Evolutionary conservation across 2,329 filamentous ascomycete genomes (phyloP).

Genomic region (Neofusicoccum laricinum): DNA sequence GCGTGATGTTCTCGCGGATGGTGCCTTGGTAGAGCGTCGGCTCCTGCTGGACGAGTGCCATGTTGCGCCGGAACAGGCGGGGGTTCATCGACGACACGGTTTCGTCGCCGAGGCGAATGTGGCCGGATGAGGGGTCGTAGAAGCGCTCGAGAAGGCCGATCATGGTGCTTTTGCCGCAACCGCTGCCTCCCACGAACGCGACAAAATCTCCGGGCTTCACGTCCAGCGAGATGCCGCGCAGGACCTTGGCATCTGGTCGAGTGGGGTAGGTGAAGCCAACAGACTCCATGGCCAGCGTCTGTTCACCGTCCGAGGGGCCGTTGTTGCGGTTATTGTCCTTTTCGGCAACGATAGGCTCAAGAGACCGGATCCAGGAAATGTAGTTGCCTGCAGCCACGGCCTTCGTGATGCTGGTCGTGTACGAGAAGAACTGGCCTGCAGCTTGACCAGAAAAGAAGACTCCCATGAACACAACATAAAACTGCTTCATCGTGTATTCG

Average conservation of each 20-base stretch:
- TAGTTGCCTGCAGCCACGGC: slow-evolving; percentile 72
- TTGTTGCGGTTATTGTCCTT: slow-evolving; percentile 30
- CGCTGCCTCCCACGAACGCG: slow-evolving; percentile 85
- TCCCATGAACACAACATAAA: slow-evolving; percentile 82
- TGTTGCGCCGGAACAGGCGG: slow-evolving; percentile 27
- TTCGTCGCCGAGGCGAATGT: slow-evolving; percentile 46
- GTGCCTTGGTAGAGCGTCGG: slow-evolving; percentile 45
- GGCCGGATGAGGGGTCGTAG: slow-evolving; percentile 82
- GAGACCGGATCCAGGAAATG: slow-evolving; percentile 42
- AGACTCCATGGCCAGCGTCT: slow-evolving; percentile 33
- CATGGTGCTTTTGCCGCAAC: slow-evolving; percentile 91
- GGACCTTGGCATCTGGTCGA: slow-evolving; percentile 84
- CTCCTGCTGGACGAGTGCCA: slow-evolving; percentile 43
- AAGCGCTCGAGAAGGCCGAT: slow-evolving; percentile 91
- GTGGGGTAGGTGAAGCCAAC: slow-evolving; percentile 96
- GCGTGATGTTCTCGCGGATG: slow-evolving; percentile 46
- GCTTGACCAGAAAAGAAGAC: slow-evolving; percentile 86
- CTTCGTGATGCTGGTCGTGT: slow-evolving; percentile 91
- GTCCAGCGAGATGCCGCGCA: slow-evolving; percentile 75
- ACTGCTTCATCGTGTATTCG: slow-evolving; percentile 77
- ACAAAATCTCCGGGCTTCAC: slow-evolving; percentile 78
- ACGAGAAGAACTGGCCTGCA: slow-evolving; percentile 82
- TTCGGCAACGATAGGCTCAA: slow-evolving; percentile 38
- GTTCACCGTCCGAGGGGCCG: slow-evolving; percentile 24
- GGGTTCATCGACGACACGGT: background rate